Evolutionary conservation across 495 filamentous ascomycete species (phyloP), one percentile per base, ranked within the genome.

Genomic region (Neurospora hispaniola): DNA sequence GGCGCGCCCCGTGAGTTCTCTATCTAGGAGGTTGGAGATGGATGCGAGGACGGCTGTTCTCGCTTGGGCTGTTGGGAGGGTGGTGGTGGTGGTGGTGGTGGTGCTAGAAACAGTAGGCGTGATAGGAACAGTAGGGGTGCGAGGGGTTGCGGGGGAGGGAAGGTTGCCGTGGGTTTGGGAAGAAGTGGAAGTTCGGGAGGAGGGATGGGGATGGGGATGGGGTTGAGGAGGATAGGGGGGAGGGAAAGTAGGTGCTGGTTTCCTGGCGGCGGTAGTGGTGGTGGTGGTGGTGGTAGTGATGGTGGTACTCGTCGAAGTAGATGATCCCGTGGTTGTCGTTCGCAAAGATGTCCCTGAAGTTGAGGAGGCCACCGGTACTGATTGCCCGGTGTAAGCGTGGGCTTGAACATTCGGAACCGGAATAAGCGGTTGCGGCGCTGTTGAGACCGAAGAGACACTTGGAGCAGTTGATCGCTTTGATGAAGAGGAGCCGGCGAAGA

Each of bases 31-130:
- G 80, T 92, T 90, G 77, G 85, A 84, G 68, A 96, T 90, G 8
- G 92, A 90, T n/a, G 92, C 92, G 23, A 90, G 87, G 79, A 97
- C 89, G 16, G 92, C 92, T 68, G 87, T 83, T 78, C 90, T 88
- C 69, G 94, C 93, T 86, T 95, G 89, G 70, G 84, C 79, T 0
- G 27, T 62, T 2, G 54, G 48, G 2, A 59, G 20, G 7, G 44
- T 12, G 35, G 35, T 35, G 35, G 35, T 35, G 7, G 44, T 12
- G 35, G 35, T 35, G 35, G 35, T 35, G 39, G 7, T 38, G 6
- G 74, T 8, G 20, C 48, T 14, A n/a, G 44, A 8, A 31, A 20
- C 16, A 4, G 71, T 18, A 12, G 14, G 71, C 23, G 23, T 23
- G 23, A 23, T 14, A n/a, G 44, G 3, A 31, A 20, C 16, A 4